Conservation (phyloP, 805 yeast species). For the Saturnispora quitensis region DNA sequence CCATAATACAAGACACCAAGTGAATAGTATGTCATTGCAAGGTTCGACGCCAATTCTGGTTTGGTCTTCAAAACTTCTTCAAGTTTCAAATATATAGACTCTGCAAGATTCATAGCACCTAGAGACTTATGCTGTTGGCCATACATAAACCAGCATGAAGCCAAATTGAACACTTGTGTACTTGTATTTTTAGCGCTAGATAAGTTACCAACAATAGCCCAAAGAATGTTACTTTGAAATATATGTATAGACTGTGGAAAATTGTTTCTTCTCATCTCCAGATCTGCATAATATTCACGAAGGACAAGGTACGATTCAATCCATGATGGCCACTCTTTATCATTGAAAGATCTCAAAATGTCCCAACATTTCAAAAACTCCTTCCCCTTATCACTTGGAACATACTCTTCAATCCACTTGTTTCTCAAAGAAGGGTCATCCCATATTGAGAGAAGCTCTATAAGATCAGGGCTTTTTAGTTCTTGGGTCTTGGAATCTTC, state of each 20-base stretch:
- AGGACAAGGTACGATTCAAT: constrained; percentile 70
- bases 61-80: constrained; percentile 7
- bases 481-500: neutral
- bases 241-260: constrained; percentile 17
- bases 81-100: constrained; percentile 16
- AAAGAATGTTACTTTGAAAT: constrained; percentile 22
- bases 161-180: constrained; percentile 22
- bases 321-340: constrained; percentile 56
- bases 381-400: constrained; percentile 13
- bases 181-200: constrained; percentile 14
- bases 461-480: constrained; percentile 9
- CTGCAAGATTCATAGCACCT: constrained; percentile 14
- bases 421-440: constrained; percentile 9
- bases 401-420: constrained; percentile 18
- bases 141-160: constrained; percentile 19
- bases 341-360: constrained; percentile 16
- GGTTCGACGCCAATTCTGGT: constrained; percentile 11
- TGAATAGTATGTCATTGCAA: constrained; percentile 77
- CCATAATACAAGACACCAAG: constrained; percentile 74
- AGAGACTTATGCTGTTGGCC: constrained; percentile 11
- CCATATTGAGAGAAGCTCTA: constrained; percentile 19
- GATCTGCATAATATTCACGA: constrained; percentile 65
- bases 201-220: constrained; percentile 18
- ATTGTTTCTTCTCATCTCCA: constrained; percentile 43
- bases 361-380: constrained; percentile 20